These are phyloP conservation scores for Trichophyton benhamiae DNA, from an alignment of 2,329 filamentous ascomycete genomes.

Conservation along the genomic window DNA sequence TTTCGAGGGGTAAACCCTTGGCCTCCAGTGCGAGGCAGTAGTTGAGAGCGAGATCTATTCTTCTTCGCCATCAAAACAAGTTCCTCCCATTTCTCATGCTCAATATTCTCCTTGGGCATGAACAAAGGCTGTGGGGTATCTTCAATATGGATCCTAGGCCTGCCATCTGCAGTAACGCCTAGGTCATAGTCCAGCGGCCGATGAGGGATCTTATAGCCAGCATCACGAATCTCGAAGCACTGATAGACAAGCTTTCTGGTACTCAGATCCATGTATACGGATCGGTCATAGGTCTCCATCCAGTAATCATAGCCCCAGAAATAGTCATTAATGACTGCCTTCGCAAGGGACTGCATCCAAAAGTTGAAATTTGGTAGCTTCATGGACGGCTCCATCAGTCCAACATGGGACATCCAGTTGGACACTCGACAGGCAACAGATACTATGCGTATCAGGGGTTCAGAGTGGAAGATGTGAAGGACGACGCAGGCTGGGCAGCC, in stretches of 20 bases:
- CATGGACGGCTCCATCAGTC: slow-evolving; percentile 14
- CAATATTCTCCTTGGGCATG: neutral
- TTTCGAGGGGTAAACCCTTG: neutral
- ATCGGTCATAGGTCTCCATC: slow-evolving; percentile 31
- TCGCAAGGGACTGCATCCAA: slow-evolving; percentile 29
- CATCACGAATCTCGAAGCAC: slow-evolving; percentile 26
- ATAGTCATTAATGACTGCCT: slow-evolving; percentile 30
- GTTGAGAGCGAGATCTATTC: slow-evolving; percentile 15
- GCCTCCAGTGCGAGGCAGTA: slow-evolving; percentile 8
- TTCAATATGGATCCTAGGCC: neutral
- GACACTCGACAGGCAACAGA: slow-evolving; percentile 32
- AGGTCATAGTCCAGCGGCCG: slow-evolving; percentile 12
- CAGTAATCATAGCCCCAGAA: slow-evolving; percentile 34
- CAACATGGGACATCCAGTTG: slow-evolving; percentile 21
- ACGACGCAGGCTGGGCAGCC: slow-evolving; percentile 42
- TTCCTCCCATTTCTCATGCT: slow-evolving; percentile 24
- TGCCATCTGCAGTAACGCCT: neutral
- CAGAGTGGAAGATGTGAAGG: slow-evolving; percentile 32
- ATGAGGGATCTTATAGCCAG: slow-evolving; percentile 5
- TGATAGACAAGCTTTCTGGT: slow-evolving; percentile 30
- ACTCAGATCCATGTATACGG: slow-evolving; percentile 26
- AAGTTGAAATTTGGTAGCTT: slow-evolving; percentile 25
- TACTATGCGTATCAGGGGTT: slow-evolving; percentile 34
- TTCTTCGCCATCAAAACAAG: slow-evolving; percentile 18
- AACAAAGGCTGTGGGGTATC: neutral